A percentile compares a stretch with the other conserved stretches of the same genome.
phyloP scores from a whole-genome alignment of 164 flowering plant species.

The Stephania japonica region DNA sequence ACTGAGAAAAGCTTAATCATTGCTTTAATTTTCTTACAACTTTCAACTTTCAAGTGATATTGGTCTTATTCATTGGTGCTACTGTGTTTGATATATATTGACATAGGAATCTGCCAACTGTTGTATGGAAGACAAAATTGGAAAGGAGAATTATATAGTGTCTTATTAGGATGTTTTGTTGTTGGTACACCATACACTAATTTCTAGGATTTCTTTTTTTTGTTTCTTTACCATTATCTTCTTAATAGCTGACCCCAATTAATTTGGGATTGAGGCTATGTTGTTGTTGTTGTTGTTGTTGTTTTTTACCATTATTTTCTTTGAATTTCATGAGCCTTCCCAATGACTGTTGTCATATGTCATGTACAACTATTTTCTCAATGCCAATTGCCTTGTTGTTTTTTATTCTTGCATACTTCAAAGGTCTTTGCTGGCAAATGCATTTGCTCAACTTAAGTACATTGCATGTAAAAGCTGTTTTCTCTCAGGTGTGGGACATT shows the following conservation, averaged over 20 bases:
- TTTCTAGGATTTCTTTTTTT: background rate
- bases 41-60: background rate
- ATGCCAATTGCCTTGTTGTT: background rate
- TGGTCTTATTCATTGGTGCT: background rate
- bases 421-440: background rate
- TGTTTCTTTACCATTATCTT: background rate
- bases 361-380: background rate
- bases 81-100: background rate
- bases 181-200: background rate
- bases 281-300: too few relatives aligned
- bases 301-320: background rate
- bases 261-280: too few relatives aligned
- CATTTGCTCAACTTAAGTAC: background rate
- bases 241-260: too few relatives aligned
- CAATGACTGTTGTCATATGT: background rate
- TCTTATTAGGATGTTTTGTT: background rate
- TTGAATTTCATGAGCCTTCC: background rate
- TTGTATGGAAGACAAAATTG: background rate
- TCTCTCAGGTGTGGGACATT: background rate
- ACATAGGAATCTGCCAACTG: background rate
- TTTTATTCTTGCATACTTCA: background rate
- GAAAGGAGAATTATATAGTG: background rate
- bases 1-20: background rate
- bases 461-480: background rate
- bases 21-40: background rate